Conservation (phyloP, 371 early-diverging fungal species). For the Dichotomocladium elegans region DNA sequence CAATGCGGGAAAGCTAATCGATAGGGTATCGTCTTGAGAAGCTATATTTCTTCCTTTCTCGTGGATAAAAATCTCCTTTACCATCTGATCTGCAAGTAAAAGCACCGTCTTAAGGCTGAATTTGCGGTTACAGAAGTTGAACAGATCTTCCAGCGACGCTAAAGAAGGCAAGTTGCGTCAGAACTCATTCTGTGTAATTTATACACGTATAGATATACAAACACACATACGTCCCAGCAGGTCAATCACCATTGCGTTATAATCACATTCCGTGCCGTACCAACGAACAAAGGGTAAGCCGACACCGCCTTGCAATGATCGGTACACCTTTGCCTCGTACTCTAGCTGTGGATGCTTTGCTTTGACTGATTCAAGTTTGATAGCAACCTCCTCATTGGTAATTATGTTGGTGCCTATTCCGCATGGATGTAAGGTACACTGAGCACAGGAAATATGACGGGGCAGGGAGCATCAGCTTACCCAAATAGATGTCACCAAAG, state of each 20-base stretch:
- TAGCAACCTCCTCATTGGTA: constrained; percentile 94
- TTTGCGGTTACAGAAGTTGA: constrained; percentile 96
- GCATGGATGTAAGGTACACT: background rate
- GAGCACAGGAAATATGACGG: background rate
- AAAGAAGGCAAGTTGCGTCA: constrained; percentile 1
- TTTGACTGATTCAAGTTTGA: constrained; percentile 92
- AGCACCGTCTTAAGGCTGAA: constrained; percentile 98
- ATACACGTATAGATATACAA: background rate
- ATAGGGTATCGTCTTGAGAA: background rate
- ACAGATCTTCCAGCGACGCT: constrained; percentile 95
- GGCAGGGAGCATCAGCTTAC: constrained; percentile 38
- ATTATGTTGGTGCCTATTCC: constrained; percentile 90
- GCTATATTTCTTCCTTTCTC: background rate
- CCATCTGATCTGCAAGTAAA: constrained; percentile 97
- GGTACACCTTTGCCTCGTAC: constrained; percentile 96
- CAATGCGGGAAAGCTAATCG: constrained; percentile 88
- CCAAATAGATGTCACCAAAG: constrained; percentile 99
- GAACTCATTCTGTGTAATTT: too few species aligned
- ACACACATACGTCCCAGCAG: constrained; percentile 83
- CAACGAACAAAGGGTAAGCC: constrained; percentile 96
- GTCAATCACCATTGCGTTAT: constrained; percentile 98
- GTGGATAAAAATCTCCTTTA: constrained; percentile 34
- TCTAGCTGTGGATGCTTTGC: constrained; percentile 96
- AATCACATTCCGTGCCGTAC: constrained; percentile 92
- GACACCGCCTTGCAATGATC: constrained; percentile 89